phyloP scores from a whole-genome alignment of 768 basidiomycete species.

The Calocybe cyanea region DNA sequence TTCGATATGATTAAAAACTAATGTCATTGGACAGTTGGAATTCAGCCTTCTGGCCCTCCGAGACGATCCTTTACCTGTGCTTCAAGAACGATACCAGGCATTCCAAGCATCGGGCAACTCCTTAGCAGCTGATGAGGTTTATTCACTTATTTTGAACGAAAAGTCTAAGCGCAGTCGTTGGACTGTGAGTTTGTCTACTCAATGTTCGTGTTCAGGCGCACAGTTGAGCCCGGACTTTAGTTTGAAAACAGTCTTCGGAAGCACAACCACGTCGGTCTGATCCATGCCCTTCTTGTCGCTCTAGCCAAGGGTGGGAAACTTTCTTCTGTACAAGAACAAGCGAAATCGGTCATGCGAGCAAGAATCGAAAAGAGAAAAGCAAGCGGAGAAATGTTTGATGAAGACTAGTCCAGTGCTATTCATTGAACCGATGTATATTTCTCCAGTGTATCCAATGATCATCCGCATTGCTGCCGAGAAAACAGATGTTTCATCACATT shows the following conservation, averaged over 20 bases:
- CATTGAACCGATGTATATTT: too few relatives aligned
- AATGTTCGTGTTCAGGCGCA: neutral
- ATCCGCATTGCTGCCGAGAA: too few relatives aligned
- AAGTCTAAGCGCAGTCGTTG: slow-evolving; percentile 74
- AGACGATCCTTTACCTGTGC: slow-evolving; percentile 70
- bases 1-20: neutral
- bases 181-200: slow-evolving; percentile 54
- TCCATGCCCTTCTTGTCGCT: slow-evolving; percentile 67
- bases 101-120: slow-evolving; percentile 40
- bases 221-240: slow-evolving; percentile 30
- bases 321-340: slow-evolving; percentile 43
- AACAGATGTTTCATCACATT: too few relatives aligned
- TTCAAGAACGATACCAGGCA: slow-evolving; percentile 56
- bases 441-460: too few relatives aligned
- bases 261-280: slow-evolving; percentile 84
- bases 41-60: slow-evolving; percentile 90
- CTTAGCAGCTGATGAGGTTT: slow-evolving; percentile 46
- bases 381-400: slow-evolving; percentile 44
- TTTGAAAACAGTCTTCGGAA: slow-evolving; percentile 85
- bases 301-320: slow-evolving; percentile 71
- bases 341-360: slow-evolving; percentile 42
- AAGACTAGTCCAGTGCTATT: slow-evolving; percentile 27
- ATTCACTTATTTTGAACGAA: slow-evolving; percentile 59
- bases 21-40: slow-evolving; percentile 55
- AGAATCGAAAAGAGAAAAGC: slow-evolving; percentile 41